Evolutionary conservation across 805 yeast genomes (phyloP), one percentile per base, ranked within the genome.

Genomic region (Candida xiaguanensis): DNA sequence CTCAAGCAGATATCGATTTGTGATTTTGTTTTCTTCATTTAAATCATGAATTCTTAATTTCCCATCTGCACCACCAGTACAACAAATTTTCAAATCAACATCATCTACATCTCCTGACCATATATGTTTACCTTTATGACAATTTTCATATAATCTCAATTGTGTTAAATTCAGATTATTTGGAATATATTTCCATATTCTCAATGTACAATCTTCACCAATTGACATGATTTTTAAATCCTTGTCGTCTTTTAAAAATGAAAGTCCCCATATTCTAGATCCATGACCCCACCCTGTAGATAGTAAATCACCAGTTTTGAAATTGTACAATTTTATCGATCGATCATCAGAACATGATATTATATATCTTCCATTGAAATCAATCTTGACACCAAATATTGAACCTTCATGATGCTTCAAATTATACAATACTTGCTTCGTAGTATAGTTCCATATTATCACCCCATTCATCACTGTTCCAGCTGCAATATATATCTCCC

Each of bases 281-380:
- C 85, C 82, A 56, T 93, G 99, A 11, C 98, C 99, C 97, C 97
- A 93, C 0, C 96, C 97, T 19, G 80, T 76, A 1, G 91, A 84
- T 28, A 85, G 49, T 24, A 79, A 60, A 8, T 61, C 50, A 1
- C 95, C 91, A 1, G 75, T 53, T 5, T 52, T 51, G 44, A 82
- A 63, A 49, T 78, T 78, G 82, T 89, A 89, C 5, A 91, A 56
- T 41, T 80, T 82, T 39, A 93, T 79, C 0, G 96, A 85, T 45
- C 99, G 72, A 55, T 91, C 99, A 59, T 93, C 98, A 0, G 98
- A 91, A 56, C 99, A 93, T 35, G 91, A 80, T 1, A 82, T 79
- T 6, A 87, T 62, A 40, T 63, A 70, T 32, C 64, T 56, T 4
- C 83, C 86, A 38, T 72, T 65, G 0, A 56, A 45, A 42, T 86